Evolutionary conservation across 257 asterid genomes (phyloP), one percentile per base, ranked within the genome.

Genomic region (Przewalskia tangutica): DNA sequence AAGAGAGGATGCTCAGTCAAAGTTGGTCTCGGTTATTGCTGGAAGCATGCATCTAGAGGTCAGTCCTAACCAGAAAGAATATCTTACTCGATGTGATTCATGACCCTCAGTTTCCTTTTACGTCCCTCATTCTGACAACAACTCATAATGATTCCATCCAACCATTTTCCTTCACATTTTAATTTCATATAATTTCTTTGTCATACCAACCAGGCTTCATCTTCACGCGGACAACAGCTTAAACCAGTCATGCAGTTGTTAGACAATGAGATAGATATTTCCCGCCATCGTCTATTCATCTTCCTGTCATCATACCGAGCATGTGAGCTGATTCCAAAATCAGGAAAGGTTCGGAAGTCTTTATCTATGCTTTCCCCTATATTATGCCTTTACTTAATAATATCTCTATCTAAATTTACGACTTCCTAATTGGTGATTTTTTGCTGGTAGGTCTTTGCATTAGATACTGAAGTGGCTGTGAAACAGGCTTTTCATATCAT

Each of bases 271-370:
- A 84, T 86, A 86, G 88, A 84, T 81, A 85, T 82, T 84, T 83
- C 87, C 46, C 92, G 90, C 46, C 89, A 84, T 81, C 88, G 84
- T 77, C 84, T 92, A 67, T 90, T 89, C 20, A 73, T 84, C 87
- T 88, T 89, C 84, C 73, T 92, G 88, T 77, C 89, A 55, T 86
- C 93, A 56, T 84, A 85, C 81, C 87, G 83, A 8, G 85, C 89
- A 11, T 85, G 90, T 84, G 97, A 90, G 85, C 86, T 92, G 86
- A 85, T 92, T 60, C 95, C 97, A 13, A 79, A 80, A 85, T 87
- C 95, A 81, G 93, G 93, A 91, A 89, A 92, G 97, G 95, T 92
- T 89, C 81, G 93, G 77, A 66, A 60, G 81, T 89, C 60, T 27
- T 46, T 63, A 56, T 65, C 16, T 59, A 42, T 83, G 55, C 60